These are phyloP conservation scores for Apiosordaria backusii DNA, from an alignment of 495 filamentous ascomycete species.

Conservation along the genomic window DNA sequence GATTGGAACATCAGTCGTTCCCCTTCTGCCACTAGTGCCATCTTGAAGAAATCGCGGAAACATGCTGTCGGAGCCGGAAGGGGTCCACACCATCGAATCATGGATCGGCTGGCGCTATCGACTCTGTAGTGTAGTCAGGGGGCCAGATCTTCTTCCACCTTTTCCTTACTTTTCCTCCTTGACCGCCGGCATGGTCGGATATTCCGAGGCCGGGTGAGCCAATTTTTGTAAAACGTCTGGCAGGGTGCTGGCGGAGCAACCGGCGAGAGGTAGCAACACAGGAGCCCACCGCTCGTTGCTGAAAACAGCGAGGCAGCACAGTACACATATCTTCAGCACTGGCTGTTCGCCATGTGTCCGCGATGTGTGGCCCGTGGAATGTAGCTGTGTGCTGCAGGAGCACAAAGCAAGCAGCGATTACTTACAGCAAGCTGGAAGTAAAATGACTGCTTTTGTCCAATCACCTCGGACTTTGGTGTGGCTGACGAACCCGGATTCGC, in stretches of 20 bases:
- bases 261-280: not conserved
- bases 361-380: not conserved
- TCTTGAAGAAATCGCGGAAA: conserved; percentile 1
- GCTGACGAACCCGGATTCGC: conserved; percentile 15
- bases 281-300: not conserved
- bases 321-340: not conserved
- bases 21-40: not conserved
- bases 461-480: conserved; percentile 10
- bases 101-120: conserved; percentile 18
- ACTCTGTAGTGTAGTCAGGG: conserved; percentile 11
- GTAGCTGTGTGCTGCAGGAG: not conserved
- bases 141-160: conserved; percentile 4
- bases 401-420: not conserved
- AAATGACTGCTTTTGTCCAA: not conserved
- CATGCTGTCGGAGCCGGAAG: conserved; percentile 13
- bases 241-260: conserved; percentile 7
- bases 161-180: conserved; percentile 9
- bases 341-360: not conserved
- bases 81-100: conserved; percentile 19
- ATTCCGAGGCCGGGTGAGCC: conserved; percentile 7
- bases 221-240: conserved; percentile 5
- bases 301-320: no score
- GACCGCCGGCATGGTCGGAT: conserved; percentile 17
- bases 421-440: not conserved
- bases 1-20: no score